Evolutionary conservation across 2,329 filamentous ascomycete genomes (phyloP).

Genomic region (Coniosporium tulheliwenetii): DNA sequence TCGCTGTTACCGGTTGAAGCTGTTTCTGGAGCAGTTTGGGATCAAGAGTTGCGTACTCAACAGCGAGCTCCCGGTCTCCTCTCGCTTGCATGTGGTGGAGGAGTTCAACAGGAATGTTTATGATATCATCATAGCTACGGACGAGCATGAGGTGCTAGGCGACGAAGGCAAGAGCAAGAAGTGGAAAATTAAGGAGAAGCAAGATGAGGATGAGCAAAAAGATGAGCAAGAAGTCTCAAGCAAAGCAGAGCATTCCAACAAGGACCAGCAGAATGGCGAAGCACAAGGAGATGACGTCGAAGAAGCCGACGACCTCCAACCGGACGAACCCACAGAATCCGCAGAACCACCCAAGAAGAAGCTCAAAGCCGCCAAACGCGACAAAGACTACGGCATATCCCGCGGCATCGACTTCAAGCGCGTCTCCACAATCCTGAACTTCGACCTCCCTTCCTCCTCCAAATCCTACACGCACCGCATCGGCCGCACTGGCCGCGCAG

Average conservation of each 20-base stretch:
- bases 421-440: conserved; percentile 88
- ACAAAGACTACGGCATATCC: conserved; percentile 89
- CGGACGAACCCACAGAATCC: conserved; percentile 10
- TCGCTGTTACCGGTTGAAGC: conserved; percentile 76
- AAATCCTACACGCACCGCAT: conserved; percentile 97
- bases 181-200: conserved; percentile 11
- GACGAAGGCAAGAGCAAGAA: conserved; percentile 27
- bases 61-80: conserved; percentile 86
- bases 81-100: conserved; percentile 82
- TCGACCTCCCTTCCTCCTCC: conserved; percentile 76
- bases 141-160: conserved; percentile 74
- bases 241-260: conserved; percentile 8
- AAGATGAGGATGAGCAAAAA: conserved; percentile 18
- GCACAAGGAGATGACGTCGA: conserved; percentile 13
- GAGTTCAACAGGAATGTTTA: conserved; percentile 96
- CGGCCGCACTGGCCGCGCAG: conserved; percentile 80
- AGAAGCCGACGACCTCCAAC: conserved; percentile 23
- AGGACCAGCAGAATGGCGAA: conserved; percentile 6
- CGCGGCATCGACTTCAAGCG: conserved; percentile 95
- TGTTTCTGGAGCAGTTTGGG: conserved; percentile 94
- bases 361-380: conserved; percentile 46
- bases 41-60: conserved; percentile 89
- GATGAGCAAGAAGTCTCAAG: conserved; percentile 8
- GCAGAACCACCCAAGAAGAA: conserved; percentile 37
- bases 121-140: conserved; percentile 93